Conservation (phyloP, 345 rosid species). For the Hibiscus syriacus region DNA sequence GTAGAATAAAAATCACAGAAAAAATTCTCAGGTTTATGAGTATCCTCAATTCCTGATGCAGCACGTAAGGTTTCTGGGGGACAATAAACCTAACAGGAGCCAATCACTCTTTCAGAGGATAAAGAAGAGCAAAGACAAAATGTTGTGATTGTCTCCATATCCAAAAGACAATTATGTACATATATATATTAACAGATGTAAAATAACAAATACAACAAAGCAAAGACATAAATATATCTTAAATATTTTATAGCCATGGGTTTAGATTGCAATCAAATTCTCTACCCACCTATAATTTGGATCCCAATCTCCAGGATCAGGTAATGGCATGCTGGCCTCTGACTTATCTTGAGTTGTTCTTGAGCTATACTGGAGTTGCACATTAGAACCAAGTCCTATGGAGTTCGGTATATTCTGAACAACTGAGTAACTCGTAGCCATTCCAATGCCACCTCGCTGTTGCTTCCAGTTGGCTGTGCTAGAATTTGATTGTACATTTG, state of each 20-base stretch:
- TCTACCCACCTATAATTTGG: slow-evolving; percentile 83
- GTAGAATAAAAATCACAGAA: background rate
- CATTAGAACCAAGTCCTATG: slow-evolving; percentile 27
- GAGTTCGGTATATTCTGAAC: slow-evolving; percentile 46
- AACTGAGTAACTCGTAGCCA: slow-evolving; percentile 34
- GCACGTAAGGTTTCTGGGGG: background rate
- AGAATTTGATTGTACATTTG: slow-evolving; percentile 47
- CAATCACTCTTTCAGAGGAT: background rate
- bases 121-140: background rate
- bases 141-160: background rate
- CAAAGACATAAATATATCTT: background rate
- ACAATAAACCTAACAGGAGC: background rate
- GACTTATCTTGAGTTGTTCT: slow-evolving; percentile 43
- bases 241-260: background rate
- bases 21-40: background rate
- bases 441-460: slow-evolving; percentile 50
- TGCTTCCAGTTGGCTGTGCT: slow-evolving; percentile 44
- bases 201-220: background rate
- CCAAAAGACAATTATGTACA: background rate
- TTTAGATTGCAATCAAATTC: slow-evolving; percentile 3
- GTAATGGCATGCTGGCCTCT: slow-evolving; percentile 52
- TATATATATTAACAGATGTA: background rate
- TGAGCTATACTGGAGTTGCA: slow-evolving; percentile 31
- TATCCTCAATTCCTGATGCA: background rate
- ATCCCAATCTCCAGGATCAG: slow-evolving; percentile 99